Evolutionary conservation across 2,329 filamentous ascomycete genomes (phyloP).

Genomic region (Colletotrichum lupini): DNA sequence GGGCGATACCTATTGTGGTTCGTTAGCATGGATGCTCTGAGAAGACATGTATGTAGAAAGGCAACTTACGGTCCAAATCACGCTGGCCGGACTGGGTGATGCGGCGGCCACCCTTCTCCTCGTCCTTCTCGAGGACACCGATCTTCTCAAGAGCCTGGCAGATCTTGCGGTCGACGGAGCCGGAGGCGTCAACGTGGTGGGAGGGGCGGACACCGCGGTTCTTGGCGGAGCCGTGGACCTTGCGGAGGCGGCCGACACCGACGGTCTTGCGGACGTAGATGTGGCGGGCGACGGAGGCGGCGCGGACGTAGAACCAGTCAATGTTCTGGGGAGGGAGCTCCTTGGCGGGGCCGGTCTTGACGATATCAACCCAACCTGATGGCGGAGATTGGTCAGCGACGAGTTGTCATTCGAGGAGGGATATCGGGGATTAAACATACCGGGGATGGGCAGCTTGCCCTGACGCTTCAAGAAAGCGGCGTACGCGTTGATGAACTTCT

Average conservation of each 20-base stretch:
- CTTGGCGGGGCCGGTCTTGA: constrained; percentile 97
- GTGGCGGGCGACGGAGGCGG: constrained; percentile 95
- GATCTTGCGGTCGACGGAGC: constrained; percentile 96
- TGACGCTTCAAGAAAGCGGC: constrained; percentile 92
- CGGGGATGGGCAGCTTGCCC: constrained; percentile 91
- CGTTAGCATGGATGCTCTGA: constrained; percentile 7
- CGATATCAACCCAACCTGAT: constrained; percentile 97
- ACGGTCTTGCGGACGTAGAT: constrained; percentile 99
- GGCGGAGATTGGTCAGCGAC: constrained; percentile 36
- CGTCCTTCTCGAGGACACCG: constrained; percentile 95
- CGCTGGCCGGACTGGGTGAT: constrained; percentile 98
- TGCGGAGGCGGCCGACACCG: constrained; percentile 96
- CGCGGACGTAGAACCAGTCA: constrained; percentile 95
- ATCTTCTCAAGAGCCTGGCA: constrained; percentile 99
- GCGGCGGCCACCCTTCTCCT: constrained; percentile 98
- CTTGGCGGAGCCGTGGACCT: constrained; percentile 95
- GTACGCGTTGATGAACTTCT: constrained; percentile 90
- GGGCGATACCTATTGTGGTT: constrained; percentile 71
- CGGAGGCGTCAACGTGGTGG: constrained; percentile 95
- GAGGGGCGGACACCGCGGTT: constrained; percentile 94
- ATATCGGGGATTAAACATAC: constrained; percentile 61
- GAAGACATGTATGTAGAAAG: neutral
- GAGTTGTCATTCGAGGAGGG: neutral
- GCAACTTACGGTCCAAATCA: constrained; percentile 86
- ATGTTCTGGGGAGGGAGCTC: constrained; percentile 98